Evolutionary conservation across 164 flowering plant species (phyloP).

Genomic region (Litsea cubeba): DNA sequence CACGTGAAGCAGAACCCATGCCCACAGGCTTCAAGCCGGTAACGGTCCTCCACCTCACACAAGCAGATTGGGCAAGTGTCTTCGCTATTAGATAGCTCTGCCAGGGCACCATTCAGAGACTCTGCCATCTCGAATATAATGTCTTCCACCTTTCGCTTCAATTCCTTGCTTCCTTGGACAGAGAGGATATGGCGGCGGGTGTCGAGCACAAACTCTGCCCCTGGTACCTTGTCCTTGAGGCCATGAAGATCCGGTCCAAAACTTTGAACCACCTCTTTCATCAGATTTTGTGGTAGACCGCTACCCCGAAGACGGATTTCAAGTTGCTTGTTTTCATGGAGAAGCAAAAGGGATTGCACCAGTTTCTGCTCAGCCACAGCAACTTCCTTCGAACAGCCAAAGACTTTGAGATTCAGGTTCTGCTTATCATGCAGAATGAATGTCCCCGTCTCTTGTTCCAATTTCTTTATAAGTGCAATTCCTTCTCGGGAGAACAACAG

Average conservation of each 20-base stretch:
- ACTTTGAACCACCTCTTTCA: slow-evolving; percentile 66
- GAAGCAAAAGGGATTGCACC: slow-evolving; percentile 41
- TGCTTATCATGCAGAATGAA: slow-evolving; percentile 65
- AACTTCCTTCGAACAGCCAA: slow-evolving; percentile 51
- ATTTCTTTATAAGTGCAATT: slow-evolving; percentile 38
- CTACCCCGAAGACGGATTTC: slow-evolving; percentile 69
- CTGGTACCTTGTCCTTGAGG: slow-evolving; percentile 62
- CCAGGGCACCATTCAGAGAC: slow-evolving; percentile 8
- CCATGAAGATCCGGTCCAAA: slow-evolving; percentile 85
- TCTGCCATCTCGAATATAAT: slow-evolving; percentile 43
- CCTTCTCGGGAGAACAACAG: slow-evolving; percentile 62
- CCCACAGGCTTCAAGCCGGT: slow-evolving; percentile 60
- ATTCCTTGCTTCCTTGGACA: slow-evolving; percentile 47
- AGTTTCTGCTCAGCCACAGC: slow-evolving; percentile 47
- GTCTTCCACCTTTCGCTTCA: slow-evolving; percentile 60
- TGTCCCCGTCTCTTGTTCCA: slow-evolving; percentile 60
- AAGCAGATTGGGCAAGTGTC: slow-evolving; percentile 73
- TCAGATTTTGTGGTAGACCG: slow-evolving; percentile 52
- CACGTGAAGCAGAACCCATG: slow-evolving; percentile 69
- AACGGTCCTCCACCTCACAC: slow-evolving; percentile 72
- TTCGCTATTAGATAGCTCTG: slow-evolving; percentile 23
- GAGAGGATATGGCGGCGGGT: slow-evolving; percentile 54
- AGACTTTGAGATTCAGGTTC: slow-evolving; percentile 37
- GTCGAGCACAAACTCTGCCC: slow-evolving; percentile 49
- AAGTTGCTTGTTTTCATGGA: slow-evolving; percentile 54